Conservation (phyloP, 352 stramenopile species). For the Pythium aristosporum region DNA sequence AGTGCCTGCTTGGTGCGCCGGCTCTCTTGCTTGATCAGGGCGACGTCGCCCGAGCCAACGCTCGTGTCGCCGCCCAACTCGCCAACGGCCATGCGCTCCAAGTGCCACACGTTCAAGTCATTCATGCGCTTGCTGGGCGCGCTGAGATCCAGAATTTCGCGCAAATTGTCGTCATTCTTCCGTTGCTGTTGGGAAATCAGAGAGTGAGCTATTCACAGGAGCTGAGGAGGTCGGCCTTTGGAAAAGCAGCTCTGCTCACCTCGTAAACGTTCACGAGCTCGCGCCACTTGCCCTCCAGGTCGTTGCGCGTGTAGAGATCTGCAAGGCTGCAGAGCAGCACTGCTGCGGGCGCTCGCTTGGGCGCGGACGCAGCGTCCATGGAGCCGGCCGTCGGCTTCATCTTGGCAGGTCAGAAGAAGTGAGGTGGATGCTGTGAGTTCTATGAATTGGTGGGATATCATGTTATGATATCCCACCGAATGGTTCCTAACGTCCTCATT, state of each 20-base stretch:
- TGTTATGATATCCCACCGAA: neutral
- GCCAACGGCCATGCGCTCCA: conserved; percentile 80
- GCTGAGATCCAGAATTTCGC: conserved; percentile 75
- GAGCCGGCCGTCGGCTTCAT: neutral
- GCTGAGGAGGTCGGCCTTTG: neutral
- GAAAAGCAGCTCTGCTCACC: conserved; percentile 30
- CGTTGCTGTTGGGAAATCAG: conserved; percentile 46
- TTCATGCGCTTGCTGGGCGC: conserved; percentile 53
- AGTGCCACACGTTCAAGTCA: conserved; percentile 70
- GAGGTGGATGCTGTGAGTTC: too few relatives aligned
- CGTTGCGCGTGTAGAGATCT: conserved; percentile 64
- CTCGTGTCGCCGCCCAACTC: conserved; percentile 50
- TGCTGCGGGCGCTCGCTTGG: conserved; percentile 17
- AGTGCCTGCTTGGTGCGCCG: conserved; percentile 59
- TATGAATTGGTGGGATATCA: neutral
- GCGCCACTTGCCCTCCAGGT: conserved; percentile 62
- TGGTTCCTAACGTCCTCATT: neutral
- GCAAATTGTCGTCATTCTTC: conserved; percentile 70
- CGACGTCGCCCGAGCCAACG: conserved; percentile 39
- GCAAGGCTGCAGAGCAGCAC: conserved; percentile 51
- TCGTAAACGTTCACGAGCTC: conserved; percentile 74
- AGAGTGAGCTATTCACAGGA: neutral
- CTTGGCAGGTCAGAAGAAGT: neutral
- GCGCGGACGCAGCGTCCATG: neutral
- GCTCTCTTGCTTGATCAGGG: conserved; percentile 59